A percentile compares a stretch with the other conserved stretches of the same genome.
Evolutionary conservation across 2,329 filamentous ascomycete genomes (phyloP).

Genomic region (Beauveria sp.): DNA sequence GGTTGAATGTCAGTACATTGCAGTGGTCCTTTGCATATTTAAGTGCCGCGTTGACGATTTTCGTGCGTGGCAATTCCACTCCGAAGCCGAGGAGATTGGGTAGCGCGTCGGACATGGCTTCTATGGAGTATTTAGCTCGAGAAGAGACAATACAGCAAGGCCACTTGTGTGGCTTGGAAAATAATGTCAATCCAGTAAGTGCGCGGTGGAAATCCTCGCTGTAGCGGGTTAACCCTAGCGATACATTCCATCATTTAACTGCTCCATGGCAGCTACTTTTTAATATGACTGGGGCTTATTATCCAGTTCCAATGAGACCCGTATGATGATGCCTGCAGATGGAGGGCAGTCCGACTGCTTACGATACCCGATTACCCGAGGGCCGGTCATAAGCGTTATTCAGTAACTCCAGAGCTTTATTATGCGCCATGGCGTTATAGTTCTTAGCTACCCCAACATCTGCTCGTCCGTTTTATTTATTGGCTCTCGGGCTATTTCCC

Average conservation of each 20-base stretch:
- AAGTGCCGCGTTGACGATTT: background rate
- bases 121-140: background rate
- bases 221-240: background rate
- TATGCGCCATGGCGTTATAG: background rate
- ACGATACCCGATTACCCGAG: background rate
- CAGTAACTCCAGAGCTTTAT: background rate
- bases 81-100: background rate
- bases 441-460: too few species aligned
- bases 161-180: background rate
- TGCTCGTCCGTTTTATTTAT: too few species aligned
- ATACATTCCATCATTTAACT: background rate
- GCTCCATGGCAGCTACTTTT: background rate
- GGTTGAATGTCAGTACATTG: conserved; percentile 11
- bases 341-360: background rate
- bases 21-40: conserved; percentile 11
- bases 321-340: too few species aligned
- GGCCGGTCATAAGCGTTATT: background rate
- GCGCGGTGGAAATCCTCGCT: background rate
- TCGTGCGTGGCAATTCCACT: background rate
- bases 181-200: background rate
- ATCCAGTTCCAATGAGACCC: too few species aligned
- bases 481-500: too few species aligned
- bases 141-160: background rate
- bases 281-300: background rate
- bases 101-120: background rate